Base-by-base conservation (phyloP, 441 rosid species). In the Mallotus japonicus region DNA sequence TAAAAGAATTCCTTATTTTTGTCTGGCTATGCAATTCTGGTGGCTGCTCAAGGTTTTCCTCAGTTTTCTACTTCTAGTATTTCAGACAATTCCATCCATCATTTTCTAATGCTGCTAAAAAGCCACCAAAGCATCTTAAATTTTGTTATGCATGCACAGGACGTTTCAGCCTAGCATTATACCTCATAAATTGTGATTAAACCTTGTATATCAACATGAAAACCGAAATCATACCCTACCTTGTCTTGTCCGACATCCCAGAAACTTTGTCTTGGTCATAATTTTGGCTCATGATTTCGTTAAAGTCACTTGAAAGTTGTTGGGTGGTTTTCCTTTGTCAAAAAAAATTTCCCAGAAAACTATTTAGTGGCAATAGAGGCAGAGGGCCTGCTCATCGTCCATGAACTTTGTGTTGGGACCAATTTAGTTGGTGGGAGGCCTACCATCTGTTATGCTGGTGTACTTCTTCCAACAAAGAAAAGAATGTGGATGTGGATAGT, bases 371-470 rank as follows among this genome's bases (percentile, higher is more conserved):
- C 40, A 60, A 37, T 28, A 28, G 32, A 28, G 32, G 32, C 19
- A 32, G 49, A 64, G 6, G 42, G 46, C 19, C 17, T 34, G 24
- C n/a, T 73, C 61, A 61, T 55, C 50, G 17, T 32, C 14, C 56
- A 15, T 73, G 70, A 73, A 73, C 54, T 63, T 54, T 72, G 54
- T 40, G 62, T 37, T 34, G 54, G 46, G 60, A 71, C 62, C 65
- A 44, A 59, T 51, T 51, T 28, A 7, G 6, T 49, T 2, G 71
- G 62, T 61, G 46, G 44, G 46, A 34, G 13, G 8, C 15, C 62
- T 6, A 53, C 3, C 8, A 50, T 32, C 32, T 28, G 32, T 28
- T 28, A n/a, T 65, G 53, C 34, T 42, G 15, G 28, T 63, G 32
- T 50, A 15, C 15, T 17, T 57, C 14, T 64, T 64, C 44, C 54